Percentiles rank a stretch among this genome's conserved stretches.
phyloP scores from a whole-genome alignment of 2,329 filamentous ascomycete genomes.

The Stagonosporopsis rhizophila region DNA sequence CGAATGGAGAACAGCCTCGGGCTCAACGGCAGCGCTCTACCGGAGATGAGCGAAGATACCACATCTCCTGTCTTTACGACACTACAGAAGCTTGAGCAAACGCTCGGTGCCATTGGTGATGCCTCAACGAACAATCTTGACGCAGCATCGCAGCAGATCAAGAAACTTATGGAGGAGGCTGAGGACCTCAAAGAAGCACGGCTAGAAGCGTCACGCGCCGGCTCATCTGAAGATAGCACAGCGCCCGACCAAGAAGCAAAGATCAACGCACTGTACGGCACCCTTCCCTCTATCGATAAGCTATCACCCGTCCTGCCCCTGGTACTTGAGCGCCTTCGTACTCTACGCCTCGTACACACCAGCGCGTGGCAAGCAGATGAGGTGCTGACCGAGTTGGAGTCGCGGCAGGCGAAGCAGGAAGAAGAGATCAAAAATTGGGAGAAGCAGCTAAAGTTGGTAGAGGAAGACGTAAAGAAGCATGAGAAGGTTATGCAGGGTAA shows the following conservation, averaged over 20 bases:
- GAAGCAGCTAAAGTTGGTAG: constrained; percentile 79
- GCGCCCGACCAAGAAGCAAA: constrained; percentile 80
- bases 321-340: constrained; percentile 83
- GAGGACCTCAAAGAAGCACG: constrained; percentile 69
- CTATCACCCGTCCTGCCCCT: constrained; percentile 84
- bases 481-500: constrained; percentile 77
- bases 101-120: constrained; percentile 76
- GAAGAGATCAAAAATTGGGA: constrained; percentile 86
- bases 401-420: constrained; percentile 80
- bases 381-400: constrained; percentile 78
- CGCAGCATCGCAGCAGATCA: constrained; percentile 72
- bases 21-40: constrained; percentile 72
- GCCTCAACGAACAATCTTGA: constrained; percentile 77
- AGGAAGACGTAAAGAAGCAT: constrained; percentile 74
- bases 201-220: constrained; percentile 32
- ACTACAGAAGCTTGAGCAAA: constrained; percentile 79
- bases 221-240: constrained; percentile 22
- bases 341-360: constrained; percentile 82
- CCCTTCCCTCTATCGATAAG: constrained; percentile 85
- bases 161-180: constrained; percentile 74
- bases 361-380: constrained; percentile 83
- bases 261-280: constrained; percentile 89
- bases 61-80: constrained; percentile 77
- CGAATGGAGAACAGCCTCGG: constrained; percentile 83
- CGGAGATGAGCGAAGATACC: constrained; percentile 62